Base-by-base conservation (phyloP, 306 rosid species). In the Malus sylvestris region DNA sequence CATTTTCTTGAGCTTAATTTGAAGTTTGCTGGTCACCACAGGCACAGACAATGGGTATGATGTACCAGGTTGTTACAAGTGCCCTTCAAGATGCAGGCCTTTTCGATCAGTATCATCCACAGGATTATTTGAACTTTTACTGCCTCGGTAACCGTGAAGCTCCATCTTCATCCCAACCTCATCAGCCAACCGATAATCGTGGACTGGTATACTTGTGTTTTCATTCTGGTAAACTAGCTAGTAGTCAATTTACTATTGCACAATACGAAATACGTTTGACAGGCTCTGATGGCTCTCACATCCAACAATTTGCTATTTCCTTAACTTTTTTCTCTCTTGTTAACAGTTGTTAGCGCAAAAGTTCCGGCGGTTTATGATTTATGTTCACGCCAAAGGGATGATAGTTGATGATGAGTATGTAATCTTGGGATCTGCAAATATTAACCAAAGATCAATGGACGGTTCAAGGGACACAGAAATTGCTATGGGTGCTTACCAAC, bases 381-480 rank as follows among this genome's bases (percentile, higher is more conserved):
- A 90, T 73, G 93, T 90, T 61, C 96, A 90, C 58, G 88, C 96
- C 10, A 90, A 90, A 83, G 96, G 93, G 71, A 90, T 90, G 90
- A 70, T 90, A 71, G 88, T 88, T 62, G 96, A 90, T 69, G 93
- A 90, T 25, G 88, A 85, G 61, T 90, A 76, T 38, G 87, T 90
- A 20, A 82, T 90, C 29, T 74, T 88, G 86, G 93, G 96, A 77
- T 90, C 96, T 65, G 93, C 96, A 80, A 90, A 88, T 71, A 90
- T 90, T 62, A 90, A 90, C 71, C 96, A 90, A 70, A 87, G 96
- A 82, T 90, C 96, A 72, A 46, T 90, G 83, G 96, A 90, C 76
- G 96, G 96, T 67, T 90, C 93, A 63, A 87, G 96, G 57, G 96
- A 90, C 81, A 90, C 93, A 27, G 91, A 90, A 87, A 90, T 90